Evolutionary conservation across 2,329 filamentous ascomycete species (phyloP), one percentile per base, ranked within the genome.

Genomic region (Helminthosporium solani): DNA sequence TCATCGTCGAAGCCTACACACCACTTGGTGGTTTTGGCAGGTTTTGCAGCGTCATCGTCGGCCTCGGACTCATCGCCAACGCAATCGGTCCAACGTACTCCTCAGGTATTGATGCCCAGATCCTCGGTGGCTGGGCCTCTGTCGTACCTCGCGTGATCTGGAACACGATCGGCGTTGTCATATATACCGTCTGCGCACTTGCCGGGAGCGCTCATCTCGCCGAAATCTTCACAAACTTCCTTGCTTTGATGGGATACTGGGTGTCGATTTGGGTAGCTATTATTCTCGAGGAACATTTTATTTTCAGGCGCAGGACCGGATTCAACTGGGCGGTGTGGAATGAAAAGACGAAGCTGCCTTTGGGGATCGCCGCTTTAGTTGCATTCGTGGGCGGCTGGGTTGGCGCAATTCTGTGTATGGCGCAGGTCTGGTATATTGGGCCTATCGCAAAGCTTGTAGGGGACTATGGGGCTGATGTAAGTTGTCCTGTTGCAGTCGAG

Each of bases 191-290:
- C 21, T 85, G 83, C 55, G 84, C 83, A 0, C 73, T 86, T 14
- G 84, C 78, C 1, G 84, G 85, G 0, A 77, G 83, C 12, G 74
- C 77, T 19, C 68, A 83, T 53, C 74, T 88, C 2, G 78, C 82
- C 0, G 75, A 75, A 20, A 85, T 87, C 47, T 86, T 87, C 61
- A 82, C 80, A 9, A 87, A 87, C 61, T 86, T 87, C 63, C 73
- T 87, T 4, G 82, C 83, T 0, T 69, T 87, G 18, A 87, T 87
- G 80, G 85, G 84, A 1, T 87, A 87, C 66, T 87, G 83, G 83
- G 76, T 85, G 14, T 77, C 77, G 12, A 80, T 86, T 35, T 85
- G 82, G 81, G 75, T 86, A 16, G 77, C 78, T 1, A 84, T 87
- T 37, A 72, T 80, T 2, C 65, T 83, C 2, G 76, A 82, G 58